A percentile compares a stretch with the other conserved stretches of the same genome.
Evolutionary conservation across 495 filamentous ascomycete species (phyloP).

Genomic region (Penicillium angulare): DNA sequence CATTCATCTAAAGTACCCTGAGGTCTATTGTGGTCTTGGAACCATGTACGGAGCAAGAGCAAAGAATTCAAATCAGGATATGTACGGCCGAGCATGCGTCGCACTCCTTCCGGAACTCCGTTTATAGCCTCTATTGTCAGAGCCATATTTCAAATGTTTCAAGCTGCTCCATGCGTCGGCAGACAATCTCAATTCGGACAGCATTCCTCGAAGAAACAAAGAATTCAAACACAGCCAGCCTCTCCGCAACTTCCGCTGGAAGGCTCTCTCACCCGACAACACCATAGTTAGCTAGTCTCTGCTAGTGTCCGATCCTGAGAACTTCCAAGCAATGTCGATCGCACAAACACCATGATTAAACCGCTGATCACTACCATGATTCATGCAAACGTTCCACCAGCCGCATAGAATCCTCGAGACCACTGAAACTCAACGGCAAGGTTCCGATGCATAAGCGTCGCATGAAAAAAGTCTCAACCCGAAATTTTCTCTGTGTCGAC

Average conservation of each 20-base stretch:
- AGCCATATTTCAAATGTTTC: background rate
- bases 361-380: background rate
- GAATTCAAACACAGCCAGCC: background rate
- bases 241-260: background rate
- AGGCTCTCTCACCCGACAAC: no score
- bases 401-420: background rate
- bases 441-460: slow-evolving; percentile 1
- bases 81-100: background rate
- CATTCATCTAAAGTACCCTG: no score
- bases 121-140: no score
- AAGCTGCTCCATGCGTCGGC: background rate
- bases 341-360: background rate
- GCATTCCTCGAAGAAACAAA: background rate
- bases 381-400: background rate
- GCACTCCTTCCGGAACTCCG: no score
- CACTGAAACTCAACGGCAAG: background rate
- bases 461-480: background rate
- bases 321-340: background rate
- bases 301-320: background rate
- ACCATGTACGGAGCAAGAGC: background rate
- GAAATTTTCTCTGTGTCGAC: background rate
- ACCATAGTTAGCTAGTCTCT: background rate
- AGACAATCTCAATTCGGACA: slow-evolving; percentile 1
- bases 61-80: background rate
- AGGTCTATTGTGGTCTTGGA: no score